phyloP scores from a whole-genome alignment of 495 filamentous ascomycete genomes.

The Haplographium delicatum region DNA sequence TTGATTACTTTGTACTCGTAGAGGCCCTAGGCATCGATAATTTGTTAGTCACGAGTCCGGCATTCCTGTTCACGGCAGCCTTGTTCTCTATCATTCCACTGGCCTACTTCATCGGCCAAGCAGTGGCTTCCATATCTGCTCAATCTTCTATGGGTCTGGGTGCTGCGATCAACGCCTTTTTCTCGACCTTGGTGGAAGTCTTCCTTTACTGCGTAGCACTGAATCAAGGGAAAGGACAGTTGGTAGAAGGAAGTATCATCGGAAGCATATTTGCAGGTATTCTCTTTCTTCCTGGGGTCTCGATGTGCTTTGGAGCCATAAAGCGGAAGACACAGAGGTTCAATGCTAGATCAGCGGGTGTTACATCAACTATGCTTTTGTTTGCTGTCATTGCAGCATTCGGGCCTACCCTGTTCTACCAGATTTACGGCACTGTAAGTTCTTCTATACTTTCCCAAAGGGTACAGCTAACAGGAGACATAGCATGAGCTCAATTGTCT shows the following conservation, averaged over 20 bases:
- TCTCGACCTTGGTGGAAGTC: constrained; percentile 97
- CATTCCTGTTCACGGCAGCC: constrained; percentile 78
- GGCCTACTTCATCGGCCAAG: constrained; percentile 99
- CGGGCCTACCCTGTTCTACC: constrained; percentile 96
- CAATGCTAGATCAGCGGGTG: constrained; percentile 94
- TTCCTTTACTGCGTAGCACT: constrained; percentile 96
- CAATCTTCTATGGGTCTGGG: constrained; percentile 99
- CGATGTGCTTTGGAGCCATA: constrained; percentile 98
- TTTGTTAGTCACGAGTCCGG: constrained; percentile 67
- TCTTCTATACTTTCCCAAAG: background rate
- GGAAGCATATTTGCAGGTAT: constrained; percentile 97
- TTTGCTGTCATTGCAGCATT: constrained; percentile 98
- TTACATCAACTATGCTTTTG: constrained; percentile 96
- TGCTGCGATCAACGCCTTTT: constrained; percentile 97
- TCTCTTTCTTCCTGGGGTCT: constrained; percentile 91
- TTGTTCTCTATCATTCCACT: constrained; percentile 91
- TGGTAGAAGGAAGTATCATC: constrained; percentile 95
- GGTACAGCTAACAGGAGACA: constrained; percentile 31
- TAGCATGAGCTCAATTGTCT: constrained; percentile 90
- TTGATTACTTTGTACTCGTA: constrained; percentile 79
- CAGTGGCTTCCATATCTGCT: constrained; percentile 97
- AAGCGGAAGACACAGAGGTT: constrained; percentile 98
- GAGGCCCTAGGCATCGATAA: constrained; percentile 56
- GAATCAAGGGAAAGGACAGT: constrained; percentile 82
- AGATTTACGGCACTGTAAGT: constrained; percentile 92